Conservation (phyloP, 2,329 filamentous ascomycete species). For the Tetracladium maxilliforme region DNA sequence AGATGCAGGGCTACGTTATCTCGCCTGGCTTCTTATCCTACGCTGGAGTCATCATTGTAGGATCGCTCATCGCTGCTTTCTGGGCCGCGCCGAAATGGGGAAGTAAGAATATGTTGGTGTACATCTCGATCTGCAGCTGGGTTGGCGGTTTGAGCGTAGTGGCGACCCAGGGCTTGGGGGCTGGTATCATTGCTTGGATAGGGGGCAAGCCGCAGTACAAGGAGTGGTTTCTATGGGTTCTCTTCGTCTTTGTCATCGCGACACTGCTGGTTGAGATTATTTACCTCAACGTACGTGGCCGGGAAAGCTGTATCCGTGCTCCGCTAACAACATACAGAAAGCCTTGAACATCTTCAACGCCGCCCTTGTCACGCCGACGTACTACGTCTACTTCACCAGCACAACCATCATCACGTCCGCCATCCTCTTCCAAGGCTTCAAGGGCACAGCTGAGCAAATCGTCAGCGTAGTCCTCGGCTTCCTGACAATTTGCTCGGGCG, state of each 20-base stretch:
- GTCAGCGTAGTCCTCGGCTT: conserved; percentile 88
- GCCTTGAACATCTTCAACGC: conserved; percentile 94
- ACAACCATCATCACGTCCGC: conserved; percentile 90
- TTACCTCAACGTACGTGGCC: conserved; percentile 73
- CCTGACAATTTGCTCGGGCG: conserved; percentile 82
- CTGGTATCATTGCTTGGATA: conserved; percentile 79
- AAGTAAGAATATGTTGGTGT: conserved; percentile 95
- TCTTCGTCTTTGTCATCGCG: conserved; percentile 79
- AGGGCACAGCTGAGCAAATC: conserved; percentile 68
- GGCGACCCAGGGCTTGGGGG: conserved; percentile 80
- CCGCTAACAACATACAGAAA: conserved; percentile 50
- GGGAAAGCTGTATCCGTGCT: conserved; percentile 4
- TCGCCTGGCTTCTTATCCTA: conserved; percentile 77
- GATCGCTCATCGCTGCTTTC: conserved; percentile 55
- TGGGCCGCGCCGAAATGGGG: conserved; percentile 81
- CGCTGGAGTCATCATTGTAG: conserved; percentile 68
- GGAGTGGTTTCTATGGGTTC: conserved; percentile 90
- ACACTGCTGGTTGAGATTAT: conserved; percentile 90
- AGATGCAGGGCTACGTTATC: conserved; percentile 82
- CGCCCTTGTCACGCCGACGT: conserved; percentile 90
- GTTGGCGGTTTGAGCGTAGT: conserved; percentile 91
- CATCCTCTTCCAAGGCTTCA: conserved; percentile 86
- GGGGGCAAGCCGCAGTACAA: conserved; percentile 80
- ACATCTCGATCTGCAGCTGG: conserved; percentile 90
- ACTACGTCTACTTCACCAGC: conserved; percentile 97